Conservation (phyloP, 805 yeast genomes). For the Spathaspora arborariae region DNA sequence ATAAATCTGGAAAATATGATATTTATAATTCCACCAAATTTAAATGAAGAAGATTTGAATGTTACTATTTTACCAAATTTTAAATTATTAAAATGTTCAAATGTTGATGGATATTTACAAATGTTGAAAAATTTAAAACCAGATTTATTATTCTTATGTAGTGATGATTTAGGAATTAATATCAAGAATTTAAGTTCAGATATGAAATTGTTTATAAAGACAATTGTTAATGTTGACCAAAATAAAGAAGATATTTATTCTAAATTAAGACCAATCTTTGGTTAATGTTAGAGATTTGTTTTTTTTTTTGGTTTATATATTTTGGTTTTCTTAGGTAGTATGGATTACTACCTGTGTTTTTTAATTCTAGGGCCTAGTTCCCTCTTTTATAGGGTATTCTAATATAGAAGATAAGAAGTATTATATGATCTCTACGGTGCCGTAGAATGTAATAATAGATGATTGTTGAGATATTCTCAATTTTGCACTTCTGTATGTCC, state of each 20-base stretch:
- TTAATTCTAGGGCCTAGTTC: not conserved
- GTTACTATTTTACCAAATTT: conserved; percentile 21
- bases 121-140: conserved; percentile 38
- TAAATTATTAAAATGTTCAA: conserved; percentile 36
- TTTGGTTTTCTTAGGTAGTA: not conserved
- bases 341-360: not conserved
- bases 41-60: conserved; percentile 35
- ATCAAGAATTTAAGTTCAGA: conserved; percentile 26
- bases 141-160: conserved; percentile 37
- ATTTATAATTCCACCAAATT: conserved; percentile 42
- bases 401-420: not conserved
- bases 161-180: conserved; percentile 38
- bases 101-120: conserved; percentile 38
- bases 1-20: conserved; percentile 34
- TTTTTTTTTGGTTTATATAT: not conserved
- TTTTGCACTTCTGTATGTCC: too few species aligned
- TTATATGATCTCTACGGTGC: not conserved
- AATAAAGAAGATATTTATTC: conserved; percentile 12
- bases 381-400: not conserved
- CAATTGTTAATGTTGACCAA: conserved; percentile 25
- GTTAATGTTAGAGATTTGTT: not conserved
- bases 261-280: conserved; percentile 11
- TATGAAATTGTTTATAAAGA: conserved; percentile 34
- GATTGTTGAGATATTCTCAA: too few species aligned
- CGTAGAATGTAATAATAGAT: not conserved